Base-by-base conservation (phyloP, 192 early-diverging fungal genomes). In the Obelidium mucronatum region DNA sequence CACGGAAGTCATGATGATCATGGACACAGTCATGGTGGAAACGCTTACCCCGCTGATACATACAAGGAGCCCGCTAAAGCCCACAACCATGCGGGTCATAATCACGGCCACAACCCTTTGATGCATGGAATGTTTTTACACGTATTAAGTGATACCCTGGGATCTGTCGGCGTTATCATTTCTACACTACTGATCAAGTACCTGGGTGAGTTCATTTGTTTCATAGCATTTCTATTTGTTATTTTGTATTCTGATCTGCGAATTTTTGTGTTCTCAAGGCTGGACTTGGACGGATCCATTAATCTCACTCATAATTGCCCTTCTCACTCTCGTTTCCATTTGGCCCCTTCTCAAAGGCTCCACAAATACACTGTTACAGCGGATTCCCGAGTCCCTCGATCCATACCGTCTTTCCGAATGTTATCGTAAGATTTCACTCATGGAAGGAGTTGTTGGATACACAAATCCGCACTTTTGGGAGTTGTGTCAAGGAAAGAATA, bases 251-350 rank as follows among this genome's bases (percentile, higher is more conserved):
- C 52, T 3, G 22, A 24, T 13, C 58, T 19, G 28, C 36, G 56
- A 62, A 28, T 19, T 26, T 17, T 55, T 31, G 37, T n/a, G 6
- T 44, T 66, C 56, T 36, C 42, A 52, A 87, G 83, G 92, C 0
- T 98, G 97, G 97, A 93, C 93, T 15, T 96, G 97, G 65, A 92
- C 96, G 40, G 97, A 98, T 81, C 97, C 97, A 0, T 88, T 97
- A 44, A 94, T 94, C 34, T 98, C 97, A 17, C 89, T 98, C 55
- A 89, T 94, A 56, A 98, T 98, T 78, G 93, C 94, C 0, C 77
- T 90, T 4, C 82, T 98, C 33, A 98, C 95, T 48, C 91, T 98
- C 68, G 80, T 91, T 78, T 91, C 89, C 44, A 92, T 94, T 3
- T 89, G 95, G 60, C 95, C 97, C 0, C 84, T 98, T 19, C 92